Evolutionary conservation across 2,329 filamentous ascomycete species (phyloP), one percentile per base, ranked within the genome.

Genomic region (Aureobasidium melanogenum): DNA sequence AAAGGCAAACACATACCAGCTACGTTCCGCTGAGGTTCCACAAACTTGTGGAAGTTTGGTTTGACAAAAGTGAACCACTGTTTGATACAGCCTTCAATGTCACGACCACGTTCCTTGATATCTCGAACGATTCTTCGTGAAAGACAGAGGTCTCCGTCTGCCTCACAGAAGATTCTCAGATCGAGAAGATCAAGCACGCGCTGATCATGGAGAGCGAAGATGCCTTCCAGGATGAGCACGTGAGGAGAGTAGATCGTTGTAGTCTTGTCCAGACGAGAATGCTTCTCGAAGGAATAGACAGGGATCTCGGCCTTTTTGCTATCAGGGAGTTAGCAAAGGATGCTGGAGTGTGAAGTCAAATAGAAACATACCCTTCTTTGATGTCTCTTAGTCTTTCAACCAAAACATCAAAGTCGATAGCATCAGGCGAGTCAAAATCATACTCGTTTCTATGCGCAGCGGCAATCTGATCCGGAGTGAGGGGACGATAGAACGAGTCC

Each of bases 61-160:
- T 99, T 99, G 46, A 99, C 94, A 71, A 89, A 99, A 12, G 78
- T 79, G 72, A 97, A 97, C 94, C 94, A 99, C 73, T 99, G 94
- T 75, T 97, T 97, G 73, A 99, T 92, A 69, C 92, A 93, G 43
- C 94, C 94, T 71, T 97, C 89, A 61, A 97, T 88, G 69, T 96
- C 93, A 70, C 94, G 84, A 3, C 89, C 93, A 69, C 94, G 86
- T 69, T 96, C 90, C 68, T 85, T 85, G 24, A 97, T 90, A 75
- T 99, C 94, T 69, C 94, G 88, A 39, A 91, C 78, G 66, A 95
- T 85, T 83, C 93, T 82, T 75, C 93, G 82, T 28, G 92, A 93
- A 51, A 99, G 80, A 71, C 94, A 99, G 1, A 95, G 88, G 74
- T 99, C 94, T 65, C 88, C 87, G 74, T 99, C 94, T 43, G 94